Evolutionary conservation across 257 asterid species (phyloP).

Genomic region (Verbena officinalis): DNA sequence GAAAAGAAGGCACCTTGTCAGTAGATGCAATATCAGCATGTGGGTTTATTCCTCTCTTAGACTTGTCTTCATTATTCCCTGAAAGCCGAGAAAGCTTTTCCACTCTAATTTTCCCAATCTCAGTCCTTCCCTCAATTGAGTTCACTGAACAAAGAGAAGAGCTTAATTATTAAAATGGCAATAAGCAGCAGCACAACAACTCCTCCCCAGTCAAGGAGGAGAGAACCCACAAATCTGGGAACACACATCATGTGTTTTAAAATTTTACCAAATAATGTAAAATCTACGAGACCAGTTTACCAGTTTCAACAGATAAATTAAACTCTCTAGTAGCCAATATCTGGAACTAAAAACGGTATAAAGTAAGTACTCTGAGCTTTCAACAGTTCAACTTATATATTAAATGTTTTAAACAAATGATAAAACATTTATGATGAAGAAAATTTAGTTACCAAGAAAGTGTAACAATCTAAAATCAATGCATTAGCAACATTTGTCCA

Average conservation of each 20-base stretch:
- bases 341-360: not conserved
- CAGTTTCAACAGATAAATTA: not conserved
- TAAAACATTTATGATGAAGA: not conserved
- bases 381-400: too few species aligned
- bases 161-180: conserved; percentile 1
- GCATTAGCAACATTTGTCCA: not conserved
- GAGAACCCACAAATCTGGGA: not conserved
- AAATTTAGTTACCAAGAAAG: too few species aligned
- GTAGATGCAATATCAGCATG: conserved; percentile 39
- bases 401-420: not conserved
- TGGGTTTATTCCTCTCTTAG: conserved; percentile 39
- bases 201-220: conserved; percentile 9
- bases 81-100: too few species aligned
- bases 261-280: not conserved
- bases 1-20: conserved; percentile 50
- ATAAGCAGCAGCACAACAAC: conserved; percentile 11
- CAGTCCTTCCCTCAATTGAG: conserved; percentile 42
- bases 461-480: not conserved
- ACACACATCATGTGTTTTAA: not conserved
- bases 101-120: conserved; percentile 31
- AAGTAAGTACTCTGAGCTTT: too few species aligned
- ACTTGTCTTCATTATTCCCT: conserved; percentile 53
- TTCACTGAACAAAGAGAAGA: conserved; percentile 30
- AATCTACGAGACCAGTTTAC: not conserved
- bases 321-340: not conserved